These are phyloP conservation scores for Mycena leptocephala DNA, from an alignment of 768 basidiomycete genomes.

Conservation along the genomic window DNA sequence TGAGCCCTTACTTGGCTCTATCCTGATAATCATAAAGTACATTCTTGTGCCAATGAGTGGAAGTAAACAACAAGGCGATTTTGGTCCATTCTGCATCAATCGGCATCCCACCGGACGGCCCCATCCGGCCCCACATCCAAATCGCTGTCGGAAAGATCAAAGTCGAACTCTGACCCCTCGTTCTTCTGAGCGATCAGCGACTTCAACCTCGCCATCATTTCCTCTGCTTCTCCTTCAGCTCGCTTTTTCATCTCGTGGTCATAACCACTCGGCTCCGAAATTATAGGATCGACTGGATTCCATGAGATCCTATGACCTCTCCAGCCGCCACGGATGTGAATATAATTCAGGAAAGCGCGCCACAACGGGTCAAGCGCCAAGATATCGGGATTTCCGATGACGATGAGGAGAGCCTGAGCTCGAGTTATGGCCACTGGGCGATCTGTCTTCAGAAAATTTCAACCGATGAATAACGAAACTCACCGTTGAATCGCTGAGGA, in stretches of 20 bases:
- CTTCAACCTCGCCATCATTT: constrained; percentile 36
- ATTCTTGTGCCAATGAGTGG: too few species aligned
- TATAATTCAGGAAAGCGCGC: constrained; percentile 73
- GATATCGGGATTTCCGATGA: constrained; percentile 74
- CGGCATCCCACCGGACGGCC: constrained; percentile 34
- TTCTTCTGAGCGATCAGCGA: constrained; percentile 35
- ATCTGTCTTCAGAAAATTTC: neutral
- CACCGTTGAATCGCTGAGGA: constrained; percentile 72
- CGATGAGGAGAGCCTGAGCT: constrained; percentile 69
- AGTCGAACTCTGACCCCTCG: constrained; percentile 37
- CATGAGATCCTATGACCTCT: constrained; percentile 65
- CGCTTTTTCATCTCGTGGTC: constrained; percentile 26
- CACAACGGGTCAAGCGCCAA: constrained; percentile 74
- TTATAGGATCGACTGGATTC: constrained; percentile 60
- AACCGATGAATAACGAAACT: too few species aligned
- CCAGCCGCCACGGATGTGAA: constrained; percentile 72
- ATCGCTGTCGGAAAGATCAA: constrained; percentile 38
- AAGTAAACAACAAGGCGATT: too few species aligned
- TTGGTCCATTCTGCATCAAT: too few species aligned
- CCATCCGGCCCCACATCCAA: constrained; percentile 28
- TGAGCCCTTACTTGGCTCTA: too few species aligned
- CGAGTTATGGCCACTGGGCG: constrained; percentile 70
- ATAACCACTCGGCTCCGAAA: constrained; percentile 13
- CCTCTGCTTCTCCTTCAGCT: constrained; percentile 40
- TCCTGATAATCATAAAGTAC: too few species aligned